Evolutionary conservation across 2,329 filamentous ascomycete genomes (phyloP).

Genomic region (Hirsutella rhossiliensis): DNA sequence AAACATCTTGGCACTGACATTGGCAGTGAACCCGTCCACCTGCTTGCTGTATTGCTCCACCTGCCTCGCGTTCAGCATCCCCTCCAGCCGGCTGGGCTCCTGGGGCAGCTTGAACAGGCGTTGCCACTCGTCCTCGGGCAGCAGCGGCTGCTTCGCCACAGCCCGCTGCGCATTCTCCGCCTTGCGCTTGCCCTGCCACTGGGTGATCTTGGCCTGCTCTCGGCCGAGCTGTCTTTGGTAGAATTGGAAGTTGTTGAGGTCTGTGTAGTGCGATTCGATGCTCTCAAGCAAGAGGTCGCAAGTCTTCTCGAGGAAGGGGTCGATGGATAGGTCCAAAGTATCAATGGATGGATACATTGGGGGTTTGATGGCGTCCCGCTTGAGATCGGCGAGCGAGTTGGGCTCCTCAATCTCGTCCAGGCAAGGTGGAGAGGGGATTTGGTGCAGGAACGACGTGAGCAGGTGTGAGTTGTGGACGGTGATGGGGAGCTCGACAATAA

Average conservation of each 20-base stretch:
- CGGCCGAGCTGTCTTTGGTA: conserved; percentile 89
- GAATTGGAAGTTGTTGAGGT: conserved; percentile 97
- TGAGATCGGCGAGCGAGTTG: conserved; percentile 65
- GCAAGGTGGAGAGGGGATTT: conserved; percentile 57
- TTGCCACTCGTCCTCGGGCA: conserved; percentile 98
- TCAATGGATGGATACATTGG: conserved; percentile 84
- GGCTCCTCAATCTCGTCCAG: conserved; percentile 63
- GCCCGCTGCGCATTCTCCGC: conserved; percentile 80
- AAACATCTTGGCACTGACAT: conserved; percentile 95
- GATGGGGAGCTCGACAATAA: conserved; percentile 81
- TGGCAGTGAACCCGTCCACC: conserved; percentile 89
- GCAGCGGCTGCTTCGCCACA: conserved; percentile 74
- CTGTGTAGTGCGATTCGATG: conserved; percentile 96
- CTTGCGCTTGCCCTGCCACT: conserved; percentile 95
- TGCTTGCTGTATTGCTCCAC: conserved; percentile 97
- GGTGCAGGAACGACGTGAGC: conserved; percentile 88
- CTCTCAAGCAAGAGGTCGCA: conserved; percentile 91
- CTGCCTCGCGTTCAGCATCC: conserved; percentile 88
- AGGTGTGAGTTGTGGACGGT: conserved; percentile 94
- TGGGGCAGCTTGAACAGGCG: conserved; percentile 94
- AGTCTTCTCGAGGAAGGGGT: conserved; percentile 96
- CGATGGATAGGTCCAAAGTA: conserved; percentile 81
- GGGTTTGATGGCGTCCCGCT: conserved; percentile 45
- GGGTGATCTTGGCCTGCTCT: conserved; percentile 91
- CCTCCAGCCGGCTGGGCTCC: conserved; percentile 86